Percentiles rank a stretch among this genome's conserved stretches.
Evolutionary conservation across 2,329 filamentous ascomycete genomes (phyloP).

Genomic region (Aspergillus brasiliensis): DNA sequence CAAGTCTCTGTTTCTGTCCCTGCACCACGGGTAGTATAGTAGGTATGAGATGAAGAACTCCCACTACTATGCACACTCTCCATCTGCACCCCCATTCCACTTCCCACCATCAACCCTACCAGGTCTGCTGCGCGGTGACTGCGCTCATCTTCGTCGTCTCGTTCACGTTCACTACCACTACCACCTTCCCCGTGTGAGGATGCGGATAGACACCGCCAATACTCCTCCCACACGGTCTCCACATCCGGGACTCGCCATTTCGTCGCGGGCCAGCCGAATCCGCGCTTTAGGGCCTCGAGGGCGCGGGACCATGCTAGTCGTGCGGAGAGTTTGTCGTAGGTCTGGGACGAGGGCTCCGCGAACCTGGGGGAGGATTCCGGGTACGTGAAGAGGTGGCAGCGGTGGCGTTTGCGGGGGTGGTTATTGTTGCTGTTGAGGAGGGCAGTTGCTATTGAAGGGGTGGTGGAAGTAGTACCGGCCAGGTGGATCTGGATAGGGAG

Average conservation of each 20-base stretch:
- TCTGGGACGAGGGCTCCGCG: conserved; percentile 64
- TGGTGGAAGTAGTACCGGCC: conserved; percentile 48
- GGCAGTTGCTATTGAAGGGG: conserved; percentile 14
- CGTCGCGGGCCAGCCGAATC: conserved; percentile 51
- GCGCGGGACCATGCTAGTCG: conserved; percentile 67
- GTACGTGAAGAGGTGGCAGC: conserved; percentile 53
- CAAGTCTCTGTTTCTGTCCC: conserved; percentile 5
- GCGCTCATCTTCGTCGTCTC: conserved; percentile 20
- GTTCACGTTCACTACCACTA: neutral
- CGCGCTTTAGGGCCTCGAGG: conserved; percentile 59
- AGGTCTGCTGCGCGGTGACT: conserved; percentile 24
- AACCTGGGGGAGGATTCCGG: conserved; percentile 62
- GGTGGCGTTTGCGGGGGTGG: conserved; percentile 33
- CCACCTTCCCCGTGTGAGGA: neutral
- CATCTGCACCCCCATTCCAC: conserved; percentile 1
- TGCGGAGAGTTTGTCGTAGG: conserved; percentile 63
- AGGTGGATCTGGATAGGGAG: conserved; percentile 59
- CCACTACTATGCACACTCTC: neutral
- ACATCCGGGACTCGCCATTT: conserved; percentile 36
- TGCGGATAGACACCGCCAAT: conserved; percentile 30
- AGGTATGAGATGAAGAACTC: neutral
- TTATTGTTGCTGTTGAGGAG: conserved; percentile 25
- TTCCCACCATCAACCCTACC: conserved; percentile 21
- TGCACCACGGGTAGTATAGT: neutral
- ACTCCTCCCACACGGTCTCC: conserved; percentile 44